Conservation (phyloP, 129 eudicot genomes). For the Apium graveolens region DNA sequence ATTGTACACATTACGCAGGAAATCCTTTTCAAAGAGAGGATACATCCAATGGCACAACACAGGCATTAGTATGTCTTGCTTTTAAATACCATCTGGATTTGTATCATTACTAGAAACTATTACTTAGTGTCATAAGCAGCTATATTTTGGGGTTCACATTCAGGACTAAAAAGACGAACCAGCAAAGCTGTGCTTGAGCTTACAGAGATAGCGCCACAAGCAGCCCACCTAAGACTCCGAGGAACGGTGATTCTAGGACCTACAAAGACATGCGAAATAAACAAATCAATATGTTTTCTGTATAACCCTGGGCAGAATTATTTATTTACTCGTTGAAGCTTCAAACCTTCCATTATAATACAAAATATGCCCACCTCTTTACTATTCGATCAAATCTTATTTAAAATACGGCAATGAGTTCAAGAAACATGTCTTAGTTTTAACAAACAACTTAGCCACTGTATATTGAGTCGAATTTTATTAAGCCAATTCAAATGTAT, state of each 20-base stretch:
- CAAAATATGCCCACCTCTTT: neutral
- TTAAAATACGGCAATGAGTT: neutral
- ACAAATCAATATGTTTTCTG: neutral
- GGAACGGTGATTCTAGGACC: conserved; percentile 90
- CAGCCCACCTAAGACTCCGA: conserved; percentile 84
- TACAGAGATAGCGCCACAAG: conserved; percentile 74
- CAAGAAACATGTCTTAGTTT: neutral
- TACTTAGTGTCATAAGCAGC: conserved; percentile 76
- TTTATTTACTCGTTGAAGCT: neutral
- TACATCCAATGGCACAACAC: neutral
- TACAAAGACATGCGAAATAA: conserved; percentile 27
- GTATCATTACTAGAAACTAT: conserved; percentile 13
- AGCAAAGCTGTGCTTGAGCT: conserved; percentile 78
- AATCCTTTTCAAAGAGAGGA: neutral
- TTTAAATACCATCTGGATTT: neutral
- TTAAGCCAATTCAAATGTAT: neutral
- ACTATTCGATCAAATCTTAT: neutral
- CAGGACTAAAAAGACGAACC: conserved; percentile 85
- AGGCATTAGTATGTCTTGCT: neutral
- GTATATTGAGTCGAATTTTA: too few species aligned
- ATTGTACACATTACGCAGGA: neutral
- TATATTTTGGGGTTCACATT: conserved; percentile 96
- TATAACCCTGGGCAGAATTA: neutral
- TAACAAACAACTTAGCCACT: neutral
- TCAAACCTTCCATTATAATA: neutral